Evolutionary conservation across 1,284 basidiomycete species (phyloP).

Genomic region (Cryptococcus sp.): DNA sequence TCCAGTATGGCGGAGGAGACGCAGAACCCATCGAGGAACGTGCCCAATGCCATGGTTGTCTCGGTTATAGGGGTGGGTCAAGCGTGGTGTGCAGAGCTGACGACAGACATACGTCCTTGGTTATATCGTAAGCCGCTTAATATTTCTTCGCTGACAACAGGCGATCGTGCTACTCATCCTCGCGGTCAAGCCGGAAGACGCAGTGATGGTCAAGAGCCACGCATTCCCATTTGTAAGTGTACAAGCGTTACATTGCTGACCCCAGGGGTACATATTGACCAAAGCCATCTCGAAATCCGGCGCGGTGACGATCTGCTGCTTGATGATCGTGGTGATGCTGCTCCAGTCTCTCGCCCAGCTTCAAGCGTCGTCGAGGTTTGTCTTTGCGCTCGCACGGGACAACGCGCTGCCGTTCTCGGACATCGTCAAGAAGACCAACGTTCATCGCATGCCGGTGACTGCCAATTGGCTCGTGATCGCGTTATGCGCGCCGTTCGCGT

Average conservation of each 20-base stretch:
- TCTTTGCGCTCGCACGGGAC: constrained; percentile 51
- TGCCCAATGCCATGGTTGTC: constrained; percentile 50
- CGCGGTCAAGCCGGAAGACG: constrained; percentile 40
- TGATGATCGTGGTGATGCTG: constrained; percentile 39
- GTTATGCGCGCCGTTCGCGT: constrained; percentile 41
- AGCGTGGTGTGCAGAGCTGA: neutral
- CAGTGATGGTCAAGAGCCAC: constrained; percentile 28
- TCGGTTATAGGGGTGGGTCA: constrained; percentile 36
- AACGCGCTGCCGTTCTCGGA: constrained; percentile 51
- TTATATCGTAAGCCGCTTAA: constrained; percentile 40
- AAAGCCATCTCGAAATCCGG: constrained; percentile 36
- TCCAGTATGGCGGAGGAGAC: constrained; percentile 52
- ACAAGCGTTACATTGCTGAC: constrained; percentile 4
- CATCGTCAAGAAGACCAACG: constrained; percentile 41
- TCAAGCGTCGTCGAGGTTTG: constrained; percentile 51
- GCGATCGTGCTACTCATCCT: constrained; percentile 47
- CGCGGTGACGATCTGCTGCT: constrained; percentile 40
- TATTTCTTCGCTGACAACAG: constrained; percentile 15
- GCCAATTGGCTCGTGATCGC: constrained; percentile 45
- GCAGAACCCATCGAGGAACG: constrained; percentile 50
- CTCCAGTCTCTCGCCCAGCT: constrained; percentile 50
- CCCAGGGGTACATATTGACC: constrained; percentile 45
- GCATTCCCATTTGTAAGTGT: constrained; percentile 43
- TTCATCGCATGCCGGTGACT: constrained; percentile 40
- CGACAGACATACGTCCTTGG: constrained; percentile 44